A percentile compares a stretch with the other conserved stretches of the same genome.
phyloP scores from a whole-genome alignment of 2,329 filamentous ascomycete species.

The Xylaria multiplex region DNA sequence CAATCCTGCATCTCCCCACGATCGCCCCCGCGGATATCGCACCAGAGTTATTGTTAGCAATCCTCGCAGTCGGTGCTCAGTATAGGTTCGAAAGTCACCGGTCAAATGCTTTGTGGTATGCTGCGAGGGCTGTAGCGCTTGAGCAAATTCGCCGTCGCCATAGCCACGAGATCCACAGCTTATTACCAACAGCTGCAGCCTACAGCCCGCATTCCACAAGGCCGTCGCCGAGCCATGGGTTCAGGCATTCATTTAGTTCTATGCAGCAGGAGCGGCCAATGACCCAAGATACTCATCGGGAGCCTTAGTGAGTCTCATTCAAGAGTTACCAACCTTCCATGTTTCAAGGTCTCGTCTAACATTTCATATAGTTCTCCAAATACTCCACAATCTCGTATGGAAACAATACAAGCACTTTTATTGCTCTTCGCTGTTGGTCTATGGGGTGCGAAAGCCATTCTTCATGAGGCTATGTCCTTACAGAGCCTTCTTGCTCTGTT shows the following conservation, averaged over 20 bases:
- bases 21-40: constrained; percentile 71
- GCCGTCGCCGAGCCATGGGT: constrained; percentile 66
- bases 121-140: constrained; percentile 65
- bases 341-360: constrained; percentile 13
- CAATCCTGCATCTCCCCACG: constrained; percentile 74
- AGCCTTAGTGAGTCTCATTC: constrained; percentile 63
- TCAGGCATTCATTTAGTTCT: constrained; percentile 68
- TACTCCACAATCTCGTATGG: constrained; percentile 67
- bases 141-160: constrained; percentile 68
- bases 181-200: constrained; percentile 65
- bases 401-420: constrained; percentile 72
- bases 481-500: constrained; percentile 68
- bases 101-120: constrained; percentile 70
- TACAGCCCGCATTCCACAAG: constrained; percentile 70
- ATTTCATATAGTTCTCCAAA: constrained; percentile 59
- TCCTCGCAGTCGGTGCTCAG: constrained; percentile 74
- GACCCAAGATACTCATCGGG: constrained; percentile 67
- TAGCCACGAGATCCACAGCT: constrained; percentile 65
- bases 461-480: constrained; percentile 68
- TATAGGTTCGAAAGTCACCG: constrained; percentile 71
- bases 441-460: constrained; percentile 69
- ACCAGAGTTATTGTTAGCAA: constrained; percentile 73
- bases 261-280: constrained; percentile 66
- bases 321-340: background rate
- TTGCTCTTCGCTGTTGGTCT: constrained; percentile 69